Evolutionary conservation across 2,329 filamentous ascomycete species (phyloP).

Genomic region (Penicillium sp.): DNA sequence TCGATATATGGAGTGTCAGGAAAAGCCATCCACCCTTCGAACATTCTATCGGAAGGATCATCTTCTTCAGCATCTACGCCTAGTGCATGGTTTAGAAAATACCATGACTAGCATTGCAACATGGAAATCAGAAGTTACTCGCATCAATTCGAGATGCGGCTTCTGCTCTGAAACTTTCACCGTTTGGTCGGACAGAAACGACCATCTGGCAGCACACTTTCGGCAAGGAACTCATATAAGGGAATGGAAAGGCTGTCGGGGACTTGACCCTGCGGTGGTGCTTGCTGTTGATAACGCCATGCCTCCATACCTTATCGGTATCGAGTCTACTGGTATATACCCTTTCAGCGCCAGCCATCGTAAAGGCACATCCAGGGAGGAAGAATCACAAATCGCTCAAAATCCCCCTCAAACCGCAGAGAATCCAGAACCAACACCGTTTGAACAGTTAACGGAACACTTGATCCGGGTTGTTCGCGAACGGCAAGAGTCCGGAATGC

Average conservation of each 20-base stretch:
- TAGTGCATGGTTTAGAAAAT: constrained; percentile 58
- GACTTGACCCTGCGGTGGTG: constrained; percentile 32
- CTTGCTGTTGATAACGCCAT: constrained; percentile 43
- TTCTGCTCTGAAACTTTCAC: constrained; percentile 3
- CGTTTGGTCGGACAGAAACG: constrained; percentile 27
- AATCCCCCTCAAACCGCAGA: neutral
- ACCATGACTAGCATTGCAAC: constrained; percentile 1
- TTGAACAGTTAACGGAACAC: constrained; percentile 30
- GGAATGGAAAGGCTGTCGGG: constrained; percentile 41
- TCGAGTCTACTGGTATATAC: constrained; percentile 25
- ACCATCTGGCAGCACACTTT: constrained; percentile 45
- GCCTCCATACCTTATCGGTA: constrained; percentile 41
- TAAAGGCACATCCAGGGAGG: neutral
- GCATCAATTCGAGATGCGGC: constrained; percentile 1
- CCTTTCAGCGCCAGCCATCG: constrained; percentile 17
- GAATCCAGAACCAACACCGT: constrained; percentile 19
- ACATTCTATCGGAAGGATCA: constrained; percentile 65
- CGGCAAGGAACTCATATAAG: constrained; percentile 38
- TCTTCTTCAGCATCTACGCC: constrained; percentile 59
- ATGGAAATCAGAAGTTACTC: constrained; percentile 4
- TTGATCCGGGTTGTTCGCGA: constrained; percentile 27
- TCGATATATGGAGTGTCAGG: constrained; percentile 56
- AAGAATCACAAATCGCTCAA: neutral
- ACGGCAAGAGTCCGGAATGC: constrained; percentile 26
- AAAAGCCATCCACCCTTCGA: constrained; percentile 57